These are phyloP conservation scores for Hanseniaspora gamundiae DNA, from an alignment of 1,139 yeast species.

Conservation along the genomic window DNA sequence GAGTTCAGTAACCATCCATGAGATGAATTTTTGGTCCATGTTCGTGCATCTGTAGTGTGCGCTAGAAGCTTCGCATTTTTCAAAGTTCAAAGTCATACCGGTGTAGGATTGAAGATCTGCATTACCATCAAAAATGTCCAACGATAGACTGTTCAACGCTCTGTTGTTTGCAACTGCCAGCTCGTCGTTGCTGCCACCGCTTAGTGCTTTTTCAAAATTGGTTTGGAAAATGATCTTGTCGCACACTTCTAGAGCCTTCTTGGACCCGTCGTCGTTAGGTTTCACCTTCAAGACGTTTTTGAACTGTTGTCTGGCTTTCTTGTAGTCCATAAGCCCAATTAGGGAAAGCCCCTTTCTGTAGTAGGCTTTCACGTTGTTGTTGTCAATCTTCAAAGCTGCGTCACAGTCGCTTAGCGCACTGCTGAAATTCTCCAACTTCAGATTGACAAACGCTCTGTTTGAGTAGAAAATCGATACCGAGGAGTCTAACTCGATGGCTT, in stretches of 20 bases:
- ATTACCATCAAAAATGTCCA: constrained; percentile 34
- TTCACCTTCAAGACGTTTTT: constrained; percentile 46
- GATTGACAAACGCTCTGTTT: constrained; percentile 83
- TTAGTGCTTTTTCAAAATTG: constrained; percentile 82
- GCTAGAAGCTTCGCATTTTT: neutral
- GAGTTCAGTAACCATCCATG: constrained; percentile 44
- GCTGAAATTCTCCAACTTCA: constrained; percentile 79
- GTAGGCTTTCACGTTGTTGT: constrained; percentile 60
- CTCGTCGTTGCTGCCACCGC: constrained; percentile 44
- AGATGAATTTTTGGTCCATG: constrained; percentile 42
- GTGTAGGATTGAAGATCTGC: constrained; percentile 35
- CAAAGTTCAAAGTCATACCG: constrained; percentile 37
- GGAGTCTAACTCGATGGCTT: constrained; percentile 62
- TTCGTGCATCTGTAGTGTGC: constrained; percentile 15
- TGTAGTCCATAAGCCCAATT: constrained; percentile 65
- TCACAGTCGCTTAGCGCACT: constrained; percentile 70
- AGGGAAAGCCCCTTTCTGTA: constrained; percentile 74
- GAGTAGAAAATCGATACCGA: constrained; percentile 66
- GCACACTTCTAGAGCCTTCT: constrained; percentile 52
- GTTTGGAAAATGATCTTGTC: constrained; percentile 55
- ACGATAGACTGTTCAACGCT: constrained; percentile 33
- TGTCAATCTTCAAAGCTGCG: constrained; percentile 55
- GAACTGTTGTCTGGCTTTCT: constrained; percentile 63
- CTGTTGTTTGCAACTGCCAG: constrained; percentile 30
- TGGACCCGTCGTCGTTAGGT: constrained; percentile 63